These are phyloP conservation scores for Colletotrichum truncatum DNA, from an alignment of 2,329 filamentous ascomycete species.

Conservation along the genomic window DNA sequence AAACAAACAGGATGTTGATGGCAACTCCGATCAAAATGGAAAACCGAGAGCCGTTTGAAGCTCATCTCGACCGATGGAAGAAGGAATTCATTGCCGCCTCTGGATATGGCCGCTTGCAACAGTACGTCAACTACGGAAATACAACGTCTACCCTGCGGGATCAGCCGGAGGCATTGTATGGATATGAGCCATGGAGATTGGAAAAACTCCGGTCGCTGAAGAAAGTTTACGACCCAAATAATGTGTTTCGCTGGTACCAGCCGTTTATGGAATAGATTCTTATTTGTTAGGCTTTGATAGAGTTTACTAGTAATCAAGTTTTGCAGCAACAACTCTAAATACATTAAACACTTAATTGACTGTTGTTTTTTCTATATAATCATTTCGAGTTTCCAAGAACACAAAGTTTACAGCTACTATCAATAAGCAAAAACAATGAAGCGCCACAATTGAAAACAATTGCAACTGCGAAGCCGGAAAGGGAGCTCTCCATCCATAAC, in stretches of 20 bases:
- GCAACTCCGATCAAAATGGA: conserved; percentile 41
- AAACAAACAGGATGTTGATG: conserved; percentile 38
- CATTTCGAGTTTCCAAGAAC: too few relatives aligned
- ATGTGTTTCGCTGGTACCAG: conserved; percentile 40
- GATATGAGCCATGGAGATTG: conserved; percentile 30
- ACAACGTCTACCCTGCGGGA: conserved; percentile 40
- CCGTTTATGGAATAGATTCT: conserved; percentile 2
- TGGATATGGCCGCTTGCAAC: conserved; percentile 24
- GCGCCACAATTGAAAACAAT: too few relatives aligned
- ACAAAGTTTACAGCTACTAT: too few relatives aligned
- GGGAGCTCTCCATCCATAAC: not conserved
- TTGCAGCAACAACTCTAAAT: too few relatives aligned
- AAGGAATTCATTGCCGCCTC: conserved; percentile 42
- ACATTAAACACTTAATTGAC: too few relatives aligned
- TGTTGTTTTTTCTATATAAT: too few relatives aligned
- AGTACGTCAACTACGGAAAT: conserved; percentile 41
- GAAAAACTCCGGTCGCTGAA: conserved; percentile 43
- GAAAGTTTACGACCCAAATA: conserved; percentile 43
- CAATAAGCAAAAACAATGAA: too few relatives aligned
- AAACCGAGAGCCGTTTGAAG: conserved; percentile 43
- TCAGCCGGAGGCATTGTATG: conserved; percentile 36
- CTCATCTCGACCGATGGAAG: conserved; percentile 46
- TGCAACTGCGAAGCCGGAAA: not conserved
- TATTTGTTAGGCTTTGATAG: not conserved
- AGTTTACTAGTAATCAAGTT: too few relatives aligned